These are phyloP conservation scores for Aplosporella prunicola DNA, from an alignment of 2,329 filamentous ascomycete genomes.

Conservation along the genomic window DNA sequence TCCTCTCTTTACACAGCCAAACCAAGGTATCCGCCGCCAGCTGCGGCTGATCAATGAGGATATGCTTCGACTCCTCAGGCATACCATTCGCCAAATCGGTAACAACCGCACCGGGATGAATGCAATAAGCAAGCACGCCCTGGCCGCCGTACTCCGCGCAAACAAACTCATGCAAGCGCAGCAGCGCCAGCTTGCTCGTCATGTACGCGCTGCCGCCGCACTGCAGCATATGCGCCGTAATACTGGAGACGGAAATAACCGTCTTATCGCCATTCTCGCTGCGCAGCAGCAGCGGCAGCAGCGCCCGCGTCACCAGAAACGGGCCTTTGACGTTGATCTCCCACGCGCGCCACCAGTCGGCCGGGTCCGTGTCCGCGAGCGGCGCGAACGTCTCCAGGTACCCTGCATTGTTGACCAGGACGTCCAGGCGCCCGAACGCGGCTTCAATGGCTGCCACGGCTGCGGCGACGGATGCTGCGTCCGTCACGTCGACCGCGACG, in stretches of 20 bases:
- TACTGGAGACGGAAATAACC: conserved; percentile 39
- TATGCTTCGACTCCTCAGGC: neutral
- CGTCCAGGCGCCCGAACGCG: conserved; percentile 26
- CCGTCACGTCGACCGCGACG: conserved; percentile 3
- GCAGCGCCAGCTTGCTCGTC: conserved; percentile 40
- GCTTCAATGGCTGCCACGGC: neutral
- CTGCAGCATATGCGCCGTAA: conserved; percentile 28
- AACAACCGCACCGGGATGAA: conserved; percentile 23
- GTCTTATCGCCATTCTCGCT: conserved; percentile 26
- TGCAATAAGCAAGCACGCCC: conserved; percentile 17
- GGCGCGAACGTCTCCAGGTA: conserved; percentile 6
- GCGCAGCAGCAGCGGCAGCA: conserved; percentile 35
- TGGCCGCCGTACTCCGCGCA: conserved; percentile 30
- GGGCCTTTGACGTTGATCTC: conserved; percentile 42
- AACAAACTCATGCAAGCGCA: conserved; percentile 42
- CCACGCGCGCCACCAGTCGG: conserved; percentile 34
- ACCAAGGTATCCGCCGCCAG: conserved; percentile 10
- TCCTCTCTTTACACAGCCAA: conserved; percentile 31
- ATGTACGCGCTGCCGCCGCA: conserved; percentile 31
- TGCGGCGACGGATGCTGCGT: neutral
- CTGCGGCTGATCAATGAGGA: conserved; percentile 6
- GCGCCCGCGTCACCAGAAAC: conserved; percentile 37
- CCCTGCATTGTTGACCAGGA: conserved; percentile 38
- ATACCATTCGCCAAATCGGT: conserved; percentile 15
- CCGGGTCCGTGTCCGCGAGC: conserved; percentile 27